Base-by-base conservation (phyloP, 108 stramenopile genomes). In the Conticribra guillardii region DNA sequence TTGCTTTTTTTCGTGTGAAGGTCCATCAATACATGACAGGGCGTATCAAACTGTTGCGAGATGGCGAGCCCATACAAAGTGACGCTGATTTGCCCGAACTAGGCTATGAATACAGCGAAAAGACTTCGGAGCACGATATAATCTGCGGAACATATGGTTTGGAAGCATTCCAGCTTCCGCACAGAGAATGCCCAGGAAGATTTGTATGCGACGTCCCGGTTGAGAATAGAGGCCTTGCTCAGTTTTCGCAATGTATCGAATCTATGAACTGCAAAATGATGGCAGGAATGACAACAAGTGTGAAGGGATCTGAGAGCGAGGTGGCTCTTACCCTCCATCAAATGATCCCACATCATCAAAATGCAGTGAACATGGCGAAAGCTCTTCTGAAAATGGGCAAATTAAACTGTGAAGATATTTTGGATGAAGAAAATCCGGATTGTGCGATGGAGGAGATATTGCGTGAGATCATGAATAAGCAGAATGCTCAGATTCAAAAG, bases 281-380 rank as follows among this genome's bases (percentile, higher is more conserved):
- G 59, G 64, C n/a, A 18, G 81, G 74, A 0, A 91, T 91, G 90
- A 88, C 87, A 23, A 82, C 81, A 26, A 61, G 23, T 50, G 75
- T 56, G 4, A 54, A 41, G 11, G 60, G 29, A 3, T 22, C 60
- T 8, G 34, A 55, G 3, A 46, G 45, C 18, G 83, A 45, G 27
- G 44, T 65, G 2, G 84, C 78, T 0, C 59, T 89, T 37, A 89
- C 89, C 56, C 74, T 90, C 51, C 89, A 89, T 79, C 91, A 95
- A 82, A 97, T 95, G 94, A 97, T 97, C 56, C 93, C 96, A 24
- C 96, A 95, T 68, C 92, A 95, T 64, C 84, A 93, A 62, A 97
- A 97, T 60, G 96, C 94, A 26, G 87, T 94, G 18, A 97, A 95
- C 72, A 97, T 97, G 96, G 94, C 94, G 15, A 95, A 93, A 73